phyloP scores from a whole-genome alignment of 148 eudicot genomes.

The Rheum nobile region DNA sequence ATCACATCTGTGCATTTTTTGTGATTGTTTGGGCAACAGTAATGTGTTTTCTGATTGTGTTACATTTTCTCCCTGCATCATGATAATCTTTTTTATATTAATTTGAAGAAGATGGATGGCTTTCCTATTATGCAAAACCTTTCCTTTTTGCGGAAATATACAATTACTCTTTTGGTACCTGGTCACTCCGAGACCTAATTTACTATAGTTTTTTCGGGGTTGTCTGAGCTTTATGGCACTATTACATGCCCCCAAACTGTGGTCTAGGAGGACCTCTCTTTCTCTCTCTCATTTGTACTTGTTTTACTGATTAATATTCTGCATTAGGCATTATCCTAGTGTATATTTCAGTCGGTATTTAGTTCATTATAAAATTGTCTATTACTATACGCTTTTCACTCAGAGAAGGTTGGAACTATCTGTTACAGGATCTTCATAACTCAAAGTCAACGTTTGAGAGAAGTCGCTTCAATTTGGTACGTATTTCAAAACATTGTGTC shows the following conservation, averaged over 20 bases:
- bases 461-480: conserved; percentile 84
- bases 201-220: not conserved
- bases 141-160: not conserved
- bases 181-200: not conserved
- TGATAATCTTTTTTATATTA: not conserved
- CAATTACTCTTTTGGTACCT: not conserved
- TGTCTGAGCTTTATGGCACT: not conserved
- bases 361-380: not conserved
- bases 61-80: not conserved
- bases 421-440: conserved; percentile 71
- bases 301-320: too few species aligned
- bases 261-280: not conserved
- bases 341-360: not conserved
- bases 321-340: not conserved
- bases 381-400: not conserved
- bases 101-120: not conserved
- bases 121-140: not conserved
- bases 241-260: not conserved
- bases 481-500: conserved; percentile 12
- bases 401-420: not conserved
- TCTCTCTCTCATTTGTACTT: too few species aligned
- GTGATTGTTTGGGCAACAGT: not conserved
- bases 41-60: not conserved
- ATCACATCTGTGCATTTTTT: not conserved
- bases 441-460: conserved; percentile 88